phyloP scores from a whole-genome alignment of 805 yeast species.

The Crinitomyces ghanaensis region DNA sequence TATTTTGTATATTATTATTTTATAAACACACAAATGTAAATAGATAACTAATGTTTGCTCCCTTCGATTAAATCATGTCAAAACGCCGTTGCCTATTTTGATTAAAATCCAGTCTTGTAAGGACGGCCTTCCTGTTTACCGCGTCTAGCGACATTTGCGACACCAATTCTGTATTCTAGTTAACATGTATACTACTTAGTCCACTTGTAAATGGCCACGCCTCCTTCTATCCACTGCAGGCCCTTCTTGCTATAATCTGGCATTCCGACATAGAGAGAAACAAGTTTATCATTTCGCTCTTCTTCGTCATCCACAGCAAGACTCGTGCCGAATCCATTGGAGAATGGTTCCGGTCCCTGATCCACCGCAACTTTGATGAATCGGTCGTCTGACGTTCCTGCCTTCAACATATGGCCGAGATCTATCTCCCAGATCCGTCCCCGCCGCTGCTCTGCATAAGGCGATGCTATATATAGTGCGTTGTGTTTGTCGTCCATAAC shows the following conservation, averaged over 20 bases:
- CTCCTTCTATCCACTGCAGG: constrained; percentile 10
- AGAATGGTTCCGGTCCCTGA: constrained; percentile 20
- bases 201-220: constrained; percentile 10
- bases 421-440: constrained; percentile 38
- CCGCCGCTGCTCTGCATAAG: constrained; percentile 30
- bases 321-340: constrained; percentile 35
- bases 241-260: constrained; percentile 15
- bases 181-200: background rate
- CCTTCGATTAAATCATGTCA: background rate
- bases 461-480: constrained; percentile 32
- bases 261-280: constrained; percentile 18
- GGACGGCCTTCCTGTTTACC: too few species aligned
- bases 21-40: too few species aligned
- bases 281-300: constrained; percentile 10
- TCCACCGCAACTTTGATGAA: constrained; percentile 13
- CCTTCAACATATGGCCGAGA: constrained; percentile 20
- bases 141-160: too few species aligned
- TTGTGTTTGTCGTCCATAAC: constrained; percentile 13
- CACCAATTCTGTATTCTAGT: background rate
- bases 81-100: background rate
- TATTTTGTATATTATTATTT: too few species aligned
- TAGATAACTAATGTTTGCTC: background rate
- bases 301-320: constrained; percentile 19
- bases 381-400: constrained; percentile 15
- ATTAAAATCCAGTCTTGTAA: too few species aligned